Conservation (phyloP, 1,284 basidiomycete species). For the Sporisorium graminicola region DNA sequence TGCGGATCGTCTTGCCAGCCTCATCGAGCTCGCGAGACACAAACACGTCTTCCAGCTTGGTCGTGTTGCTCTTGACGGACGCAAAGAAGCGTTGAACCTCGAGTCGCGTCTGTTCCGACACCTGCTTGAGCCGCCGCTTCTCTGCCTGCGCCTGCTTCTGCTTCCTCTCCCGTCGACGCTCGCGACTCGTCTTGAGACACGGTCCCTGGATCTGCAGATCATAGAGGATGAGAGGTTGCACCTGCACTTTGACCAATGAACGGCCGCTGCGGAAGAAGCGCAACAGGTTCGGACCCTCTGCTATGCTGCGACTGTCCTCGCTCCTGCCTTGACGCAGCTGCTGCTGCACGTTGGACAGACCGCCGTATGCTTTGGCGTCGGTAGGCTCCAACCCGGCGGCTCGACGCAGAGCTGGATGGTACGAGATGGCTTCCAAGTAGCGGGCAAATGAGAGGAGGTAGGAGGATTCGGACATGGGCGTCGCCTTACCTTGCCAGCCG, state of each 20-base stretch:
- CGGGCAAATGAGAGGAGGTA: slow-evolving; percentile 61
- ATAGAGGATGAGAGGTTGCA: slow-evolving; percentile 51
- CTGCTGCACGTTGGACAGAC: slow-evolving; percentile 38
- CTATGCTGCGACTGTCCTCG: slow-evolving; percentile 46
- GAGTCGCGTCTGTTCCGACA: slow-evolving; percentile 49
- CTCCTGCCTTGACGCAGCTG: slow-evolving; percentile 43
- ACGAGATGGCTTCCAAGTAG: slow-evolving; percentile 61
- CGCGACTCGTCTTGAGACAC: slow-evolving; percentile 35
- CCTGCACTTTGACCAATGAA: slow-evolving; percentile 56
- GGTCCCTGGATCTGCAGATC: slow-evolving; percentile 59
- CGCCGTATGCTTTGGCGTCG: slow-evolving; percentile 33
- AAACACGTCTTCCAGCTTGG: slow-evolving; percentile 52
- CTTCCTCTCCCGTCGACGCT: slow-evolving; percentile 24
- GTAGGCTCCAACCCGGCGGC: slow-evolving; percentile 42
- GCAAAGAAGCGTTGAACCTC: slow-evolving; percentile 64
- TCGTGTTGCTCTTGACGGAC: slow-evolving; percentile 51
- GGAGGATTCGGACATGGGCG: slow-evolving; percentile 56
- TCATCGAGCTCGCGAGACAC: slow-evolving; percentile 62
- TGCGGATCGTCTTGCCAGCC: slow-evolving; percentile 54
- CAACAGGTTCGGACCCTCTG: slow-evolving; percentile 40
- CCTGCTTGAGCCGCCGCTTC: slow-evolving; percentile 25
- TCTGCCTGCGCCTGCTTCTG: slow-evolving; percentile 33
- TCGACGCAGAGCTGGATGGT: slow-evolving; percentile 52
- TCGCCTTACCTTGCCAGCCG: slow-evolving; percentile 47
- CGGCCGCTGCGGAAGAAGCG: slow-evolving; percentile 55